Evolutionary conservation across 2,329 filamentous ascomycete species (phyloP).

Genomic region (Arthrobotrys iridis): DNA sequence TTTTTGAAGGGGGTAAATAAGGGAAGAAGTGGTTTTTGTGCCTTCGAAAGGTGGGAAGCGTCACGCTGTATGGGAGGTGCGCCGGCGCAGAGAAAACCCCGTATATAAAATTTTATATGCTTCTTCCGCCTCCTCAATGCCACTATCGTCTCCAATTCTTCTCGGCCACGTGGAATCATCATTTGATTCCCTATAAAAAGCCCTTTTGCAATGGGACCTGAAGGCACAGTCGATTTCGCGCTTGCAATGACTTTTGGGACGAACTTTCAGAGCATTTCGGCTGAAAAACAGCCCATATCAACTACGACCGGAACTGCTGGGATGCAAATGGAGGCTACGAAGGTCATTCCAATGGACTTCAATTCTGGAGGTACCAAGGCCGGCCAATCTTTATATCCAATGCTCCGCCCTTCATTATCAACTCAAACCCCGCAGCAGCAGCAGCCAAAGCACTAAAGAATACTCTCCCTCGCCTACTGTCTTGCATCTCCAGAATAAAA

Average conservation of each 20-base stretch:
- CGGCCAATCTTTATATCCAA: slow-evolving; percentile 23
- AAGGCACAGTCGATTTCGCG: slow-evolving; percentile 44
- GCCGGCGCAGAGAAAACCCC: neutral
- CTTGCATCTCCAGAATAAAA: too few species aligned
- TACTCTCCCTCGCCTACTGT: neutral
- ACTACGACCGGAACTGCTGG: neutral
- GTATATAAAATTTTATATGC: slow-evolving; percentile 16
- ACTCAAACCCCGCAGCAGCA: slow-evolving; percentile 44
- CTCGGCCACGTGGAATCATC: slow-evolving; percentile 13
- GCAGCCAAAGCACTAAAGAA: slow-evolving; percentile 34
- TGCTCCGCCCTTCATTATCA: slow-evolving; percentile 31
- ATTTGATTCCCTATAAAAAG: neutral
- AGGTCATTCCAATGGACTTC: slow-evolving; percentile 3
- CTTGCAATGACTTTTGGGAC: slow-evolving; percentile 46
- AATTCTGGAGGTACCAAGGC: neutral
- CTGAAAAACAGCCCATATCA: slow-evolving; percentile 1
- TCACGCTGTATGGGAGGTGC: neutral
- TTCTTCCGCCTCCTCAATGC: slow-evolving; percentile 16
- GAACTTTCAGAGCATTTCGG: slow-evolving; percentile 17
- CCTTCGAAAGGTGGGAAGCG: neutral
- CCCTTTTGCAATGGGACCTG: slow-evolving; percentile 14
- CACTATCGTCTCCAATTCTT: neutral
- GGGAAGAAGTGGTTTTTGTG: neutral
- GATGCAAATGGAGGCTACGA: neutral
- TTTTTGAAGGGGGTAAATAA: neutral